phyloP scores from a whole-genome alignment of 352 stramenopile genomes.

The Phytopythium cucurbitacearum region DNA sequence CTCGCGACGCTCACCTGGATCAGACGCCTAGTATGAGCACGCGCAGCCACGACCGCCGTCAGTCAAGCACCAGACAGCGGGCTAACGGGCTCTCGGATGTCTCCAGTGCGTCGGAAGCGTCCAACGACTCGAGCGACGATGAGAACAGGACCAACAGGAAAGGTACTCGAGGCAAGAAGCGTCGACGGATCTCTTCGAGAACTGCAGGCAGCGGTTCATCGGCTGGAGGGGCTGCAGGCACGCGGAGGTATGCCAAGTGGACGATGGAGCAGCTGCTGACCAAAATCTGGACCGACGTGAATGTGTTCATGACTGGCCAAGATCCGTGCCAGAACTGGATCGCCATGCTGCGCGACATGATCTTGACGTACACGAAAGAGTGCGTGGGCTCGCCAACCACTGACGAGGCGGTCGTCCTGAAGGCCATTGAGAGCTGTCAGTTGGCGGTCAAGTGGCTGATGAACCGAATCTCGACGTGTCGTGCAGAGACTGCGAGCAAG shows the following conservation, averaged over 20 bases:
- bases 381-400: constrained; percentile 1
- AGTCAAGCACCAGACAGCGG: too few relatives aligned
- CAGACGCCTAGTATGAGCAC: too few relatives aligned
- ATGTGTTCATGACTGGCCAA: constrained; percentile 12
- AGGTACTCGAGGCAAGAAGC: too few relatives aligned
- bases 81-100: too few relatives aligned
- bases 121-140: too few relatives aligned
- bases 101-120: too few relatives aligned
- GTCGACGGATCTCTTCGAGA: too few relatives aligned
- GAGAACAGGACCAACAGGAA: too few relatives aligned
- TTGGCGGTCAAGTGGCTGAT: constrained; percentile 44
- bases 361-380: constrained; percentile 18
- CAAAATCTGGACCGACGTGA: constrained; percentile 24
- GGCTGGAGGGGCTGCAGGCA: not conserved
- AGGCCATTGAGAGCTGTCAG: constrained; percentile 30
- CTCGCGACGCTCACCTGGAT: too few relatives aligned
- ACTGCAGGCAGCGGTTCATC: too few relatives aligned
- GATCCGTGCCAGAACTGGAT: constrained; percentile 22
- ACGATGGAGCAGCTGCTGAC: constrained; percentile 40
- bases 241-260: constrained; percentile 33
- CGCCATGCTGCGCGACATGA: constrained; percentile 24
- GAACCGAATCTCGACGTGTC: constrained; percentile 24
- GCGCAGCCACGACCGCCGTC: too few relatives aligned
- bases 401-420: constrained; percentile 9
- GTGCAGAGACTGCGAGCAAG: constrained; percentile 14